Conservation (phyloP, 768 basidiomycete genomes). For the Tremella mesenterica region DNA sequence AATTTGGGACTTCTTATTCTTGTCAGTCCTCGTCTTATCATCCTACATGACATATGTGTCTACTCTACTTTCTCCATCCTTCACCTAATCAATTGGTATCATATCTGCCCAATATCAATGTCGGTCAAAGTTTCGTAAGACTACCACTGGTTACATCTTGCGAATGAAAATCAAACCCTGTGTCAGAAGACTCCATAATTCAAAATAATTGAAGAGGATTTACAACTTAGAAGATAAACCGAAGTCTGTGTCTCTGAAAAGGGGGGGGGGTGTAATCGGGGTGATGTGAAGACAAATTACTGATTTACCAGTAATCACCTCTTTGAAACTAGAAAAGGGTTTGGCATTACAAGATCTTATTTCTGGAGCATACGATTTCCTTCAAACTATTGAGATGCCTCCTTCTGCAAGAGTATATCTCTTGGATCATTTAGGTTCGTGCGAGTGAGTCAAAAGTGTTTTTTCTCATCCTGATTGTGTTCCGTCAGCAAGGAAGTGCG, state of each 20-base stretch:
- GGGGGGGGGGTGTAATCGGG: no score
- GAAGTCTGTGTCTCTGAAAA: no score
- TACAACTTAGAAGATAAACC: not conserved
- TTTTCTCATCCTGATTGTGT: slow-evolving; percentile 1
- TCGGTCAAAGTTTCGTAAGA: no score
- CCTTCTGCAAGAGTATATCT: slow-evolving; percentile 80
- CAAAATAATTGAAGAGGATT: not conserved
- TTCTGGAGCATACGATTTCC: slow-evolving; percentile 79
- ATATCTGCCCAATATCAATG: no score
- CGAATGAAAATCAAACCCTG: no score
- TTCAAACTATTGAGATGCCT: slow-evolving; percentile 76
- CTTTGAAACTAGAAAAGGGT: slow-evolving; percentile 82
- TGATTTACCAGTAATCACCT: slow-evolving; percentile 63
- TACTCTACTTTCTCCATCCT: not conserved
- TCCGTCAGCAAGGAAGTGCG: no score
- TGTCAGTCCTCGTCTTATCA: slow-evolving; percentile 31
- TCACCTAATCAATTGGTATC: not conserved
- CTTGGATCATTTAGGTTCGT: slow-evolving; percentile 86
- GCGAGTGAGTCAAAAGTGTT: slow-evolving; percentile 60
- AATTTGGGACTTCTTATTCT: slow-evolving; percentile 78
- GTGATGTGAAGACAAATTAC: no score
- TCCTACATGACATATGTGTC: not conserved
- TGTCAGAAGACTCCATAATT: no score
- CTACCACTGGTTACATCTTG: no score
- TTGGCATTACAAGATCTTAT: slow-evolving; percentile 91